phyloP scores from a whole-genome alignment of 2,329 filamentous ascomycete species.

The Talaromyces sp. region DNA sequence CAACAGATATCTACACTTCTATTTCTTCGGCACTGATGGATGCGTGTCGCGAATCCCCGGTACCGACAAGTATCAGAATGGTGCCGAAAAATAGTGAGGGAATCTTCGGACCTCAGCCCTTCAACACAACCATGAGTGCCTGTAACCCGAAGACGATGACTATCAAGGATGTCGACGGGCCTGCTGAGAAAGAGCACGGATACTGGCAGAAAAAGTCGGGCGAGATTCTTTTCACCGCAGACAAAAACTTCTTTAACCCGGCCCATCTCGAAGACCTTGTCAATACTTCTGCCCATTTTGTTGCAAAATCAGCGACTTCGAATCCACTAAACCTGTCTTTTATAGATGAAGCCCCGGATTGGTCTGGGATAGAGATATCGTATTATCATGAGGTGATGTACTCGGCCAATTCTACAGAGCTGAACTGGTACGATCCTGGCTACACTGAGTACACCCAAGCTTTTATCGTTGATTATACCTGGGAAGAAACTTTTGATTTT shows the following conservation, averaged over 20 bases:
- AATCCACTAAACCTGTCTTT: not conserved
- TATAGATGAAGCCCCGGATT: not conserved
- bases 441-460: not conserved
- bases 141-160: not conserved
- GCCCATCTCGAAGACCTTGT: not conserved
- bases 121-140: not conserved
- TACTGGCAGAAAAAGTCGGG: not conserved
- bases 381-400: not conserved
- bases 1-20: not conserved
- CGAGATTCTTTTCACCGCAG: not conserved
- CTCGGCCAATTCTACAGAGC: not conserved
- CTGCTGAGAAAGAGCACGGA: not conserved
- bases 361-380: not conserved
- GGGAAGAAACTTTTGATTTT: not conserved
- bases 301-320: not conserved
- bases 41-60: not conserved
- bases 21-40: not conserved
- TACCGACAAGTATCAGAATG: not conserved
- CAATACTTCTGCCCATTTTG: not conserved
- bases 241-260: not conserved
- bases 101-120: not conserved
- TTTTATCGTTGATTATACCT: not conserved
- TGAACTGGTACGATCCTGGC: not conserved
- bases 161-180: not conserved
- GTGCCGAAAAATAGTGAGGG: not conserved